These are phyloP conservation scores for Cyberlindnera mrakii DNA, from an alignment of 805 yeast species.

Conservation along the genomic window DNA sequence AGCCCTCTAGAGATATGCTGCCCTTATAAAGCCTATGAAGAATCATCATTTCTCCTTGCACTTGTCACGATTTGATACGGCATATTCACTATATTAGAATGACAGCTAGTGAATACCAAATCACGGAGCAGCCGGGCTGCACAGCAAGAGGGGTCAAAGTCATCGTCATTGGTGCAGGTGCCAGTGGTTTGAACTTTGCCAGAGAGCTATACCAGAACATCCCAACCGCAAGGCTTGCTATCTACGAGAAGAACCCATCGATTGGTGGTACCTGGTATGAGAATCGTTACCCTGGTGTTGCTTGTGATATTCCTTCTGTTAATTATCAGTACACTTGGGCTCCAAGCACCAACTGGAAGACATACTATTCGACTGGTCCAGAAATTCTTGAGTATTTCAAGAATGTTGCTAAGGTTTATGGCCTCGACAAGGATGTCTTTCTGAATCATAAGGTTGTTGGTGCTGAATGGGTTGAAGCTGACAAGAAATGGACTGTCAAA, in stretches of 20 bases:
- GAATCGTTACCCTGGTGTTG: conserved; percentile 1
- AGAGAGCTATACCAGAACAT: conserved; percentile 1
- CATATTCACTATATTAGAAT: not conserved
- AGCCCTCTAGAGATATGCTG: no score
- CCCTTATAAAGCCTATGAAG: no score
- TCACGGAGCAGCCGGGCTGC: conserved; percentile 1
- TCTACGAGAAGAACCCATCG: conserved; percentile 1
- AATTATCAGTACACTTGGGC: conserved; percentile 1
- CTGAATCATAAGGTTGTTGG: conserved; percentile 1
- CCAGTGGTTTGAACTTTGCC: conserved; percentile 2
- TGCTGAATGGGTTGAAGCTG: not conserved
- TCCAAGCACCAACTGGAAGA: conserved; percentile 1
- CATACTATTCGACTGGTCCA: conserved; percentile 1
- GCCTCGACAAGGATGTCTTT: not conserved
- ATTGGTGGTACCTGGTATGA: conserved; percentile 2
- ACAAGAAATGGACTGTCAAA: conserved; percentile 1
- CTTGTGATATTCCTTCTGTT: conserved; percentile 1
- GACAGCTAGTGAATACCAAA: not conserved
- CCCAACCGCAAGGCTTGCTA: conserved; percentile 1
- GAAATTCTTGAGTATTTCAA: conserved; percentile 1
- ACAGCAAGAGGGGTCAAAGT: conserved; percentile 1
- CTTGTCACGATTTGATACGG: no score
- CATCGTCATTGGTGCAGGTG: conserved; percentile 3
- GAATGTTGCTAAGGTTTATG: conserved; percentile 1
- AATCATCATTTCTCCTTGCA: no score